Evolutionary conservation across 2,329 filamentous ascomycete species (phyloP).

Genomic region (Bipolaris gigantea): DNA sequence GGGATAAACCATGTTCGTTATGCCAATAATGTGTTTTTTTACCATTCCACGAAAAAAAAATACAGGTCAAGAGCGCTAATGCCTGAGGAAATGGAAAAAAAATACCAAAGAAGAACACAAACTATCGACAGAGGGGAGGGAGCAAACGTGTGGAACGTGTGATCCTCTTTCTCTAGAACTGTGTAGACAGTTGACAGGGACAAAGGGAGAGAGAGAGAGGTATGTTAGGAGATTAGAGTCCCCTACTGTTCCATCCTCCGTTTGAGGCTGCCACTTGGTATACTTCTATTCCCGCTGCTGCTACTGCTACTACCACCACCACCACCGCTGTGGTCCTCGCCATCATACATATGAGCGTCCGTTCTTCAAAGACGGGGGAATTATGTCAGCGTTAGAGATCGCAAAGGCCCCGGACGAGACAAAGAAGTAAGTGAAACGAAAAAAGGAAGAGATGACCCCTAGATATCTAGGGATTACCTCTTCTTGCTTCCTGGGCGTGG

Average conservation of each 20-base stretch:
- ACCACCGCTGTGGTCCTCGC: neutral
- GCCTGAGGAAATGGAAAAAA: neutral
- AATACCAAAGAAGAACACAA: neutral
- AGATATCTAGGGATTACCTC: slow-evolving; percentile 38
- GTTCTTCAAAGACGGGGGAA: neutral
- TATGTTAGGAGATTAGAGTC: neutral
- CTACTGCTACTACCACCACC: neutral
- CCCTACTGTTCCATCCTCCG: neutral
- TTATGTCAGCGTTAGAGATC: neutral
- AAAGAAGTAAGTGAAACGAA: neutral
- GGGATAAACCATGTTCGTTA: neutral
- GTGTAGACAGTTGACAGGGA: neutral
- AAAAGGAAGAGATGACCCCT: neutral
- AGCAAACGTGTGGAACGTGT: neutral
- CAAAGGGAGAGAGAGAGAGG: neutral
- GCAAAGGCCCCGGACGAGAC: neutral
- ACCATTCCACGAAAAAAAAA: neutral
- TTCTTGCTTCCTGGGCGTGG: slow-evolving; percentile 53
- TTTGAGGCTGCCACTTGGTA: neutral
- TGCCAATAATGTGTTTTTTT: neutral
- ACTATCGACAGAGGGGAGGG: neutral
- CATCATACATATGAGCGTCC: neutral
- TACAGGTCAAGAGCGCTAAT: neutral
- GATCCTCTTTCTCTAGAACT: neutral
- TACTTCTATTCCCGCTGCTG: neutral